Base-by-base conservation (phyloP, 805 yeast genomes). In the Barnettozyma wickerhamii region DNA sequence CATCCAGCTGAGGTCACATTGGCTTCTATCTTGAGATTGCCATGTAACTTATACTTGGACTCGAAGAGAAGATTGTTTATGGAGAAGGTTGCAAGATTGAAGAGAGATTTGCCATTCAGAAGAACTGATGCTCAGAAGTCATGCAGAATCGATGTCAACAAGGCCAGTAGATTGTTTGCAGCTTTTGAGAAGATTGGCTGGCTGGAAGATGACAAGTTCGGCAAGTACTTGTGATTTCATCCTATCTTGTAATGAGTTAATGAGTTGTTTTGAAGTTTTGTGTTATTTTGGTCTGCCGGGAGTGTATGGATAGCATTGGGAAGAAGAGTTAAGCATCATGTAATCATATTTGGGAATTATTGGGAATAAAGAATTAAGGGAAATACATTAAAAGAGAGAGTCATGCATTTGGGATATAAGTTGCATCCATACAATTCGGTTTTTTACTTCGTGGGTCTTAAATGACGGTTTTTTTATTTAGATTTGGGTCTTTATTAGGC, bases 51-150 rank as follows among this genome's bases (percentile, higher is more conserved):
- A 27, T 91, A 90, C 61, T 70, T 84, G 59, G 85, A 79, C 53
- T 82, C 89, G 7, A 84, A 84, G 66, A 79, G 95, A 65, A 75
- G 99, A 52, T 69, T 91, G 19, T 93, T 91, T 61, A 75, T 79
- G 47, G 98, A 91, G 62, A 91, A 91, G 66, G 93, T 89, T 32
- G 76, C 77, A 47, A 76, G 97, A 41, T 63, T 82, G 60, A 80
- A 79, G 56, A 72, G 71, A 40, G 85, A 84, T 33, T 72, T 84
- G 60, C 95, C 95, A 29, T 91, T 91, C 66, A 81, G 98, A 68
- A 82, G 98, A 68, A 91, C 98, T 0, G 99, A 91, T 64, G 95
- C 97, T 7, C 99, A 91, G 65, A 93, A 93, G 70, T 95, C 97
- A 10, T 93, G 98, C 63, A 79, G 96, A 51, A 91, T 91, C 49